A percentile compares a stretch with the other conserved stretches of the same genome.
Conservation (phyloP, 1,284 basidiomycete genomes). For the Coriolopsis trogii region DNA sequence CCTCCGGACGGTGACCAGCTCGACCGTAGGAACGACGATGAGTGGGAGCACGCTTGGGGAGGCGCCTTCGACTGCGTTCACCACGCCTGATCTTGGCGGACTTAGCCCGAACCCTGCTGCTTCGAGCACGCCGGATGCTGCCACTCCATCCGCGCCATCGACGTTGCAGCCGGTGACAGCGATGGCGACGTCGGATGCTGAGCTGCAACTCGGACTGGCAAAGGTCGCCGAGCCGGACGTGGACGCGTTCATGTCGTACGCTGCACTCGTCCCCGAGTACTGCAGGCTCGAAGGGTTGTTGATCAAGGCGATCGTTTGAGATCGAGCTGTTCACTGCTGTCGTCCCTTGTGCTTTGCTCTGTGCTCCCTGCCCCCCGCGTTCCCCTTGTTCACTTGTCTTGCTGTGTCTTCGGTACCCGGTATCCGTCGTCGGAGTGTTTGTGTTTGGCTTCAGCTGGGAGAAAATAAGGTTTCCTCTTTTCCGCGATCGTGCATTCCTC, state of each 20-base stretch:
- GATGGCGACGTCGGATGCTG: slow-evolving; percentile 67
- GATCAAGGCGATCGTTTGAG: slow-evolving; percentile 61
- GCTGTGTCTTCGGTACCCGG: not conserved
- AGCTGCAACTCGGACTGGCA: slow-evolving; percentile 72
- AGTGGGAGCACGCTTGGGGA: slow-evolving; percentile 37
- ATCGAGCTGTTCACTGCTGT: not conserved
- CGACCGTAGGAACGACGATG: slow-evolving; percentile 49
- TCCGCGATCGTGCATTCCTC: not conserved
- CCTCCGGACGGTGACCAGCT: slow-evolving; percentile 50
- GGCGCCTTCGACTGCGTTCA: slow-evolving; percentile 57
- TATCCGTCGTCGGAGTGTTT: slow-evolving; percentile 1
- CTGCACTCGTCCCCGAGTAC: slow-evolving; percentile 82
- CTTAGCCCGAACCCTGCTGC: slow-evolving; percentile 28
- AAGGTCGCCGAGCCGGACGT: slow-evolving; percentile 82
- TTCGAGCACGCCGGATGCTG: no score
- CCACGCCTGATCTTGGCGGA: slow-evolving; percentile 60
- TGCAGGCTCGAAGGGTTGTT: slow-evolving; percentile 75
- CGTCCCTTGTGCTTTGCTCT: not conserved
- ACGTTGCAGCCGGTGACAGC: slow-evolving; percentile 70
- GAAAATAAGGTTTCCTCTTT: not conserved
- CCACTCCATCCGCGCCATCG: slow-evolving; percentile 40
- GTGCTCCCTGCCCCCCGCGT: not conserved
- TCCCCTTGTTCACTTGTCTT: no score
- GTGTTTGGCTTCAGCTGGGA: slow-evolving; percentile 2
- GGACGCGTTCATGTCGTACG: slow-evolving; percentile 83